A percentile compares a stretch with the other conserved stretches of the same genome.
These are phyloP conservation scores for Teratosphaeria epicoccoides DNA, from an alignment of 2,329 filamentous ascomycete genomes.

Conservation along the genomic window DNA sequence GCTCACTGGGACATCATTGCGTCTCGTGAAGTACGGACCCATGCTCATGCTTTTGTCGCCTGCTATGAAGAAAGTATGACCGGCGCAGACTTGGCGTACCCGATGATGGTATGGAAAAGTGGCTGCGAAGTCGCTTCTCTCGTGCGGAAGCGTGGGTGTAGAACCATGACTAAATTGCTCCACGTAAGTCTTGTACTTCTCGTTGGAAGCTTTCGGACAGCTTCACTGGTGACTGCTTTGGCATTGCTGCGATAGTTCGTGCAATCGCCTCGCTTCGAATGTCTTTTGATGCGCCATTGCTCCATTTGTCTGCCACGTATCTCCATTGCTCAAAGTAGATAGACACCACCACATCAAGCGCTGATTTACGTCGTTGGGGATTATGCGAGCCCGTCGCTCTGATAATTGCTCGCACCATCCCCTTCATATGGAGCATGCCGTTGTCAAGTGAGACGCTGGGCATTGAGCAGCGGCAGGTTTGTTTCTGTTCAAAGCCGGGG, in stretches of 20 bases:
- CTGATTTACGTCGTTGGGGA: neutral
- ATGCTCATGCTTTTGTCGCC: neutral
- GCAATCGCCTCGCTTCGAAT: neutral
- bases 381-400: neutral
- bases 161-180: neutral
- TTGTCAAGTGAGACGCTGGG: neutral
- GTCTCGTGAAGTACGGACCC: no score
- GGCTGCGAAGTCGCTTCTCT: neutral
- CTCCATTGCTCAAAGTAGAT: neutral
- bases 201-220: neutral
- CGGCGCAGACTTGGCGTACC: neutral
- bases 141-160: no score
- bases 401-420: neutral
- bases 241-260: neutral
- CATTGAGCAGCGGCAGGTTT: neutral
- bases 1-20: neutral
- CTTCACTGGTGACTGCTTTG: neutral
- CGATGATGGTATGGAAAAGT: neutral
- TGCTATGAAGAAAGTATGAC: constrained; percentile 3
- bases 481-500: neutral
- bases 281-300: no score
- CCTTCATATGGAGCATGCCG: neutral
- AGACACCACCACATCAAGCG: neutral
- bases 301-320: neutral
- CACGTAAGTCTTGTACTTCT: neutral